Conservation (phyloP, 768 basidiomycete genomes). For the Rhodosporidiobolus odoratus region DNA sequence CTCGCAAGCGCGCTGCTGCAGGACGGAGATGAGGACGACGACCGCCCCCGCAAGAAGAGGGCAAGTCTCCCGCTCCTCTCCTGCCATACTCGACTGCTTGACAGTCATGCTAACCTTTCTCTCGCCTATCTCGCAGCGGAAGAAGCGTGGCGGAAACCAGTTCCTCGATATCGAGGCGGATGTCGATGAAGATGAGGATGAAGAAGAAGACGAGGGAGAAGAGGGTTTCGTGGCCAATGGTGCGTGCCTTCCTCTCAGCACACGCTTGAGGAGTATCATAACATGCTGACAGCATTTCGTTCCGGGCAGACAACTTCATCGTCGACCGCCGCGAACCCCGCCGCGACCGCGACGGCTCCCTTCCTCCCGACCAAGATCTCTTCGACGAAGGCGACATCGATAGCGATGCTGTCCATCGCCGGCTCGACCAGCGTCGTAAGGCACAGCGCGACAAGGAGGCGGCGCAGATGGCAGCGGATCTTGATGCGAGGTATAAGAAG, state of each 20-base stretch:
- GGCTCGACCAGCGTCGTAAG: conserved; percentile 38
- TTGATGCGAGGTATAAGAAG: conserved; percentile 63
- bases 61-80: not conserved
- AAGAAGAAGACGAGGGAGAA: conserved; percentile 67
- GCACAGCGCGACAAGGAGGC: conserved; percentile 52
- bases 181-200: conserved; percentile 94
- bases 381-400: conserved; percentile 40
- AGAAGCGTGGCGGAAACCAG: conserved; percentile 59
- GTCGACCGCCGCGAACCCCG: conserved; percentile 59
- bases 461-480: conserved; percentile 52
- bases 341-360: conserved; percentile 88
- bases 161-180: conserved; percentile 96
- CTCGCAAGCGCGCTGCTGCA: not conserved
- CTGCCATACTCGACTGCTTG: not conserved
- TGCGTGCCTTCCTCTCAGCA: not conserved
- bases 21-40: conserved; percentile 29
- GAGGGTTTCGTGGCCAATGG: conserved; percentile 48
- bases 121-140: conserved; percentile 49
- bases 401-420: conserved; percentile 44
- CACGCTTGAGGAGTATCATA: rapidly evolving
- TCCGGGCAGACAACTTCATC: conserved; percentile 47
- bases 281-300: not conserved
- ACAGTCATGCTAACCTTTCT: not conserved
- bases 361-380: conserved; percentile 90
- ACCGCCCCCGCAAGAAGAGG: conserved; percentile 37